Evolutionary conservation across 495 filamentous ascomycete species (phyloP).

Genomic region (Trichoderma erinaceum): DNA sequence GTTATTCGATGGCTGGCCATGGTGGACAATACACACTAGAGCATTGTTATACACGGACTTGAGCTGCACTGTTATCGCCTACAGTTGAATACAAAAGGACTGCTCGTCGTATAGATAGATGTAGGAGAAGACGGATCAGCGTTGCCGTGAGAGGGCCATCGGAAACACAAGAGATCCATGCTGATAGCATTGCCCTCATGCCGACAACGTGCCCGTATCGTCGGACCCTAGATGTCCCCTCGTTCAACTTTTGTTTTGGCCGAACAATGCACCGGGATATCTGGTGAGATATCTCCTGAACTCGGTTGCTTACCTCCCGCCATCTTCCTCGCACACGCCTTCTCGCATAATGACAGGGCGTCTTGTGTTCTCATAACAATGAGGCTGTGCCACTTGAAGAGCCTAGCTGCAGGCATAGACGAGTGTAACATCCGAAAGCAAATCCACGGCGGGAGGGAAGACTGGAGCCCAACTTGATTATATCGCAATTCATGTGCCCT

Average conservation of each 20-base stretch:
- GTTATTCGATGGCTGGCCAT: background rate
- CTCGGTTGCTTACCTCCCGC: slow-evolving; percentile 8
- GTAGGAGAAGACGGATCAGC: background rate
- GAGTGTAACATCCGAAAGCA: slow-evolving; percentile 8
- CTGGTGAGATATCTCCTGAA: background rate
- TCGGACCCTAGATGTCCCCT: background rate
- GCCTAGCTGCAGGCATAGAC: slow-evolving; percentile 11
- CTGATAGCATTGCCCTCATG: background rate
- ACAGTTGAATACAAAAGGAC: background rate
- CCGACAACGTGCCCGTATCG: background rate
- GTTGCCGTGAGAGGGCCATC: background rate
- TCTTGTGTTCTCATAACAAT: slow-evolving; percentile 2
- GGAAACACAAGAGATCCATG: background rate
- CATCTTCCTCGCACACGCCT: slow-evolving; percentile 8
- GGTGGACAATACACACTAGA: background rate
- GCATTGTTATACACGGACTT: background rate
- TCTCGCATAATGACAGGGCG: slow-evolving; percentile 6
- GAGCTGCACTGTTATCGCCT: background rate
- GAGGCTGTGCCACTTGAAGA: background rate
- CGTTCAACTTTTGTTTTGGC: background rate
- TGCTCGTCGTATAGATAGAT: background rate
- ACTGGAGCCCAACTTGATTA: background rate
- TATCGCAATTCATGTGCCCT: background rate
- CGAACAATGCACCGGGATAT: background rate
- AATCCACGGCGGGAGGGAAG: background rate